A percentile compares a stretch with the other conserved stretches of the same genome.
phyloP scores from a whole-genome alignment of 2,329 filamentous ascomycete species.

The Aspergillus piperis region DNA sequence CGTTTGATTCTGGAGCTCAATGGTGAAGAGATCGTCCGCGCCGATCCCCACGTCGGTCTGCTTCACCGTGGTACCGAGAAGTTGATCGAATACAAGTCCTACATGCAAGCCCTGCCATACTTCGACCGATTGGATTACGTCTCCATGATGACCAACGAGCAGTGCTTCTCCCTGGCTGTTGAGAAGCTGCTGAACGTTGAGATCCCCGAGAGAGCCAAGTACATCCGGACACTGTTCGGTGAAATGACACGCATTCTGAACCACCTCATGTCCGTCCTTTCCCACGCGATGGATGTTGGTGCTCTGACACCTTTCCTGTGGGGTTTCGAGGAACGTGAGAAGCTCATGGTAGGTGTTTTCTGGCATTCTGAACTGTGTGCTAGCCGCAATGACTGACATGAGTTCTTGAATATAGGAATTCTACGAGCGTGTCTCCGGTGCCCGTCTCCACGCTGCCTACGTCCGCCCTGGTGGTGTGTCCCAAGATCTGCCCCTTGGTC shows the following conservation, averaged over 20 bases:
- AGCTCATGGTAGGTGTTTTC: slow-evolving; percentile 79
- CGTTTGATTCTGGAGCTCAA: slow-evolving; percentile 96
- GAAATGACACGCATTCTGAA: slow-evolving; percentile 94
- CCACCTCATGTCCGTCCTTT: slow-evolving; percentile 96
- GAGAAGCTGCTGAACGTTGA: slow-evolving; percentile 98
- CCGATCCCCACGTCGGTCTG: slow-evolving; percentile 94
- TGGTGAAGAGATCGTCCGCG: slow-evolving; percentile 94
- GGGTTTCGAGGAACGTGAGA: slow-evolving; percentile 99
- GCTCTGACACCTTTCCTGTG: slow-evolving; percentile 97
- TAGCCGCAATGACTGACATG: slow-evolving; percentile 1
- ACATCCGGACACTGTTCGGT: slow-evolving; percentile 91
- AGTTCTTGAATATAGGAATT: slow-evolving; percentile 71
- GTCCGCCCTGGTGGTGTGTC: slow-evolving; percentile 94
- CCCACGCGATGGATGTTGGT: slow-evolving; percentile 98
- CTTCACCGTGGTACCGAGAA: slow-evolving; percentile 98
- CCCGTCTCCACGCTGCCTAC: slow-evolving; percentile 95
- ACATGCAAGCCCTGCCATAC: slow-evolving; percentile 95
- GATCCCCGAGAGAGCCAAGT: slow-evolving; percentile 93
- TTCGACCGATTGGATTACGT: slow-evolving; percentile 99
- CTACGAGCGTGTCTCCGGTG: slow-evolving; percentile 98
- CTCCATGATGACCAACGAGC: slow-evolving; percentile 99
- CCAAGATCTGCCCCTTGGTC: slow-evolving; percentile 88
- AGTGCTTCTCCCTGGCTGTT: slow-evolving; percentile 91
- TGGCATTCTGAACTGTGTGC: neutral
- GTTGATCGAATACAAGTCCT: slow-evolving; percentile 99